phyloP scores from a whole-genome alignment of 2,329 filamentous ascomycete species.

The Pezicula radicicola region DNA sequence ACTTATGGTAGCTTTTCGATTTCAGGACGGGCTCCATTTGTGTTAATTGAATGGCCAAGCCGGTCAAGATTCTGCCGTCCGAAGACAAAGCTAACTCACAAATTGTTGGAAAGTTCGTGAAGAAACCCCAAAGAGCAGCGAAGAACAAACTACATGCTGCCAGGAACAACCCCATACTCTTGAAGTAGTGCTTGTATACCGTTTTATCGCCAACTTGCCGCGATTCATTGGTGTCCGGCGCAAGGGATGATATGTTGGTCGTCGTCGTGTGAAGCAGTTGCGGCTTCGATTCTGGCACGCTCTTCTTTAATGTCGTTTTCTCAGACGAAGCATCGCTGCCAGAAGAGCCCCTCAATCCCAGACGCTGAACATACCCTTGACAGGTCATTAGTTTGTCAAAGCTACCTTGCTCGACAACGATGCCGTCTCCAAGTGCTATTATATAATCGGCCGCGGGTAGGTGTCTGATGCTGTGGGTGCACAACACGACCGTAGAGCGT shows the following conservation, averaged over 20 bases:
- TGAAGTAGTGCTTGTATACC: slow-evolving; percentile 15
- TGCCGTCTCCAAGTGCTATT: slow-evolving; percentile 31
- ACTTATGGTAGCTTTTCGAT: background rate
- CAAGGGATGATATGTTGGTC: background rate
- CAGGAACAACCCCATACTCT: slow-evolving; percentile 10
- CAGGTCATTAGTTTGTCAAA: slow-evolving; percentile 23
- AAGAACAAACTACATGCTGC: slow-evolving; percentile 10
- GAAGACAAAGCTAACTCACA: slow-evolving; percentile 11
- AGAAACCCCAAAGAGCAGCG: slow-evolving; percentile 18
- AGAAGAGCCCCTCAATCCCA: slow-evolving; percentile 28
- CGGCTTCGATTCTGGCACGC: slow-evolving; percentile 13
- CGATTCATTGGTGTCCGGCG: slow-evolving; percentile 30
- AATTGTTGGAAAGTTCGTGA: slow-evolving; percentile 25
- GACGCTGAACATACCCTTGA: slow-evolving; percentile 24
- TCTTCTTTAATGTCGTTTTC: slow-evolving; percentile 1
- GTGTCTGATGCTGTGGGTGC: slow-evolving; percentile 25
- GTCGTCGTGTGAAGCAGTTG: background rate
- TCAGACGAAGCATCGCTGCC: slow-evolving; percentile 4
- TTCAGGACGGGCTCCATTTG: background rate
- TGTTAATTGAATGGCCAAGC: background rate
- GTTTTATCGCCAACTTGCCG: slow-evolving; percentile 18
- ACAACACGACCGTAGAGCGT: slow-evolving; percentile 31
- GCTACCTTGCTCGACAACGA: slow-evolving; percentile 32
- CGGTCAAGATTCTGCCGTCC: too few species aligned
- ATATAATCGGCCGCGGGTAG: slow-evolving; percentile 36